phyloP scores from a whole-genome alignment of 2,329 filamentous ascomycete genomes.

The Xylariaceae sp. region DNA sequence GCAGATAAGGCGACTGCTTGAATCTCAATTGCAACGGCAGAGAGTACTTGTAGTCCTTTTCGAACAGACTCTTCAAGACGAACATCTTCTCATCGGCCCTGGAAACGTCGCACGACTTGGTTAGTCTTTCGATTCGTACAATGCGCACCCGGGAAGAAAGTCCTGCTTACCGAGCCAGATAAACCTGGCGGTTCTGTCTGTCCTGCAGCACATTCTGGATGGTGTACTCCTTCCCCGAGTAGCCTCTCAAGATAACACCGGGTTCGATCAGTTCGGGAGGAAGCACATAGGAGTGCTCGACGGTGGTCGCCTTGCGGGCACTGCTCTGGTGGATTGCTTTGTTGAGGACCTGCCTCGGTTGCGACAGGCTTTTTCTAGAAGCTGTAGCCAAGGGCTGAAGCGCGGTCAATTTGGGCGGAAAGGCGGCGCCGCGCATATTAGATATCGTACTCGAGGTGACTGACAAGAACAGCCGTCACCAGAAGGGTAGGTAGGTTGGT shows the following conservation, averaged over 20 bases:
- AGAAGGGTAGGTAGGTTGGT: too few relatives aligned
- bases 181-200: slow-evolving; percentile 31
- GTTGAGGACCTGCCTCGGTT: slow-evolving; percentile 19
- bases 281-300: slow-evolving; percentile 19
- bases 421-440: slow-evolving; percentile 26
- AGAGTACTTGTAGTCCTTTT: slow-evolving; percentile 32
- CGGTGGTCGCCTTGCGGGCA: slow-evolving; percentile 24
- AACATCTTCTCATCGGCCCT: slow-evolving; percentile 31
- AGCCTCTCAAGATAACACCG: slow-evolving; percentile 27
- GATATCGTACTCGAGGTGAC: slow-evolving; percentile 5
- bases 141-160: too few relatives aligned
- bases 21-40: slow-evolving; percentile 29
- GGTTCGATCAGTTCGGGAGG: slow-evolving; percentile 22
- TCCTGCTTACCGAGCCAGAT: slow-evolving; percentile 27
- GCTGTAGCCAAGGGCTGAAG: slow-evolving; percentile 23
- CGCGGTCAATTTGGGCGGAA: slow-evolving; percentile 25
- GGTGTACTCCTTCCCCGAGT: slow-evolving; percentile 30
- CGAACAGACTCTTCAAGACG: slow-evolving; percentile 31
- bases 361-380: slow-evolving; percentile 22
- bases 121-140: background rate
- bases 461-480: too few relatives aligned
- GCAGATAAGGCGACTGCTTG: slow-evolving; percentile 32
- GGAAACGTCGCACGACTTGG: slow-evolving; percentile 1
- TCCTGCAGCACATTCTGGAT: slow-evolving; percentile 33
- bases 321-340: slow-evolving; percentile 11